These are phyloP conservation scores for Crucibulum laeve DNA, from an alignment of 768 basidiomycete genomes.

Conservation along the genomic window DNA sequence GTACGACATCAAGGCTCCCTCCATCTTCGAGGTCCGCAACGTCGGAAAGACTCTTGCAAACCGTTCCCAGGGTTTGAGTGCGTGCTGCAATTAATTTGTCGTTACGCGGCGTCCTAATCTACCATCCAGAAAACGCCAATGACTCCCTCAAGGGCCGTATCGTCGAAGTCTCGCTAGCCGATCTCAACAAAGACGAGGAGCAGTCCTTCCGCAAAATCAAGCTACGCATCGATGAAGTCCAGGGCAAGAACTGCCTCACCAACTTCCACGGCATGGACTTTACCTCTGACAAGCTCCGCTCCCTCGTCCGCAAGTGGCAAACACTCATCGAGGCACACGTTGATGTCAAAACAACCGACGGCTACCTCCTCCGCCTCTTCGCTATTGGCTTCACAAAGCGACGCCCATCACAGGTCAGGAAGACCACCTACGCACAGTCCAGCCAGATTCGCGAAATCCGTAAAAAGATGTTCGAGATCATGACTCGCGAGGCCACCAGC, in stretches of 20 bases:
- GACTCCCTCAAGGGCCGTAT: constrained; percentile 98
- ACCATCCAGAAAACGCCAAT: constrained; percentile 84
- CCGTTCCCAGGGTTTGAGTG: constrained; percentile 96
- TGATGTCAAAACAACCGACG: constrained; percentile 98
- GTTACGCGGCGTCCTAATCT: constrained; percentile 1
- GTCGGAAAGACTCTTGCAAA: constrained; percentile 99
- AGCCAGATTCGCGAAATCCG: constrained; percentile 95
- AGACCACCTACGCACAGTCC: constrained; percentile 97
- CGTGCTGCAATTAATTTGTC: constrained; percentile 28
- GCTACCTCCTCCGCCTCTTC: constrained; percentile 98
- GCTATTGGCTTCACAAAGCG: constrained; percentile 99
- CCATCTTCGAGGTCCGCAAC: constrained; percentile 94
- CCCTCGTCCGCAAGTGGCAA: constrained; percentile 99
- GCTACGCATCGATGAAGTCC: constrained; percentile 92
- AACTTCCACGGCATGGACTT: constrained; percentile 99
- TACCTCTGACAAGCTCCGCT: constrained; percentile 99
- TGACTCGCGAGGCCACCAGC: constrained; percentile 91
- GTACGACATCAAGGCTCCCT: constrained; percentile 99
- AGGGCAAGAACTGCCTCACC: constrained; percentile 99
- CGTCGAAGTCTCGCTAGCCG: constrained; percentile 92
- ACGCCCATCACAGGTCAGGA: constrained; percentile 92
- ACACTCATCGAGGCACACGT: constrained; percentile 98
- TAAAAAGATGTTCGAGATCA: constrained; percentile 99
- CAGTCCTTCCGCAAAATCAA: constrained; percentile 99
- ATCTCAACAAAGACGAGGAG: constrained; percentile 99